Percentiles rank a stretch among this genome's conserved stretches.
Conservation (phyloP, 805 yeast species). For the Pichia membranifaciens region DNA sequence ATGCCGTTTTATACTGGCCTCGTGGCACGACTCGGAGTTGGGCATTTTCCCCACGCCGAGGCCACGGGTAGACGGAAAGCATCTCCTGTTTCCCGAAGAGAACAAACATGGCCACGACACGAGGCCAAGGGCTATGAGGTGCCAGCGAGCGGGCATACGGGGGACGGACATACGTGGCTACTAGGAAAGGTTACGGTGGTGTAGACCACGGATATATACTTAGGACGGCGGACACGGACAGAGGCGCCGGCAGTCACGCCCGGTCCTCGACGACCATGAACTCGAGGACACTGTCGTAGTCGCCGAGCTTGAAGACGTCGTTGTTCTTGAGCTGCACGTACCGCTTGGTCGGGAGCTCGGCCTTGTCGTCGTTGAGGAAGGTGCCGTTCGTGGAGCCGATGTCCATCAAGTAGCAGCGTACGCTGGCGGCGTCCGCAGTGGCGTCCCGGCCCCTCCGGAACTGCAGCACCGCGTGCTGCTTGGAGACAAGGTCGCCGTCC, state of each 20-base stretch:
- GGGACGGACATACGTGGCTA: too few species aligned
- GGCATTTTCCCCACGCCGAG: too few species aligned
- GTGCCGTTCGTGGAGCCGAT: slow-evolving; percentile 28
- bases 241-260: too few species aligned
- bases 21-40: too few species aligned
- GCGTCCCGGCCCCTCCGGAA: slow-evolving; percentile 14
- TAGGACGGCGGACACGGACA: neutral
- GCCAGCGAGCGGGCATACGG: too few species aligned
- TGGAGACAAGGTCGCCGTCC: slow-evolving; percentile 19
- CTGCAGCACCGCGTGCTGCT: slow-evolving; percentile 28
- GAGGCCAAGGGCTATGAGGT: too few species aligned
- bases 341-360: slow-evolving; percentile 22
- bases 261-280: slow-evolving; percentile 19
- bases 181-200: too few species aligned
- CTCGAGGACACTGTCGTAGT: slow-evolving; percentile 20
- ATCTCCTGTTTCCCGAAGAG: too few species aligned
- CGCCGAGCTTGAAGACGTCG: slow-evolving; percentile 26
- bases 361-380: slow-evolving; percentile 23
- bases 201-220: too few species aligned
- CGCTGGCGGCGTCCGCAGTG: neutral
- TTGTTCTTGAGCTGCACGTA: slow-evolving; percentile 23
- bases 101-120: too few species aligned
- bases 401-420: slow-evolving; percentile 24
- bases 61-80: too few species aligned
- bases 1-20: too few species aligned